These are phyloP conservation scores for Cryptosporidium muris DNA, from an alignment of 169 alveolate genomes.

Conservation along the genomic window DNA sequence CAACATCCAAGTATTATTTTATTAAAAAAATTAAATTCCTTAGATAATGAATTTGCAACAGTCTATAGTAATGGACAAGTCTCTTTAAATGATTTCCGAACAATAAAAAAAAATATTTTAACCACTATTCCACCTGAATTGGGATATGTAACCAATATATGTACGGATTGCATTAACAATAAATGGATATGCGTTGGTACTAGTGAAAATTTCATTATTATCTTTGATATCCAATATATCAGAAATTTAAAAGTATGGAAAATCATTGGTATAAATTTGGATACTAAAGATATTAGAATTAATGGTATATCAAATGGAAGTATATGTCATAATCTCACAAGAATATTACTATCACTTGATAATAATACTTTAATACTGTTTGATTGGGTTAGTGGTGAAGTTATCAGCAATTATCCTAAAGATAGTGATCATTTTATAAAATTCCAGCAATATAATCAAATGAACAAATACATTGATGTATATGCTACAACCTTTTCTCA, in stretches of 20 bases:
- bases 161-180: not conserved
- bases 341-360: not conserved
- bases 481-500: no score
- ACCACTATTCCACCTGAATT: constrained; percentile 27
- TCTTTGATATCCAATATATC: constrained; percentile 5
- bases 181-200: constrained; percentile 17
- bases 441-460: no score
- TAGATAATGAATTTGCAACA: constrained; percentile 21
- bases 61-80: constrained; percentile 48
- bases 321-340: not conserved
- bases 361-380: constrained; percentile 9
- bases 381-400: constrained; percentile 23
- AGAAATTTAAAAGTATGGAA: constrained; percentile 27
- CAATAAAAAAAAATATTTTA: not conserved
- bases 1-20: not conserved
- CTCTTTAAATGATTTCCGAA: not conserved
- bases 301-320: not conserved
- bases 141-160: constrained; percentile 36
- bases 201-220: constrained; percentile 5
- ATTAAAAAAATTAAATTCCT: constrained; percentile 5
- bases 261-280: not conserved
- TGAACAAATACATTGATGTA: no score
- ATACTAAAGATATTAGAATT: constrained; percentile 3
- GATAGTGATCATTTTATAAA: no score
- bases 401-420: not conserved